Evolutionary conservation across 2,329 filamentous ascomycete genomes (phyloP).

Genomic region (Scedosporium aurantiacum): DNA sequence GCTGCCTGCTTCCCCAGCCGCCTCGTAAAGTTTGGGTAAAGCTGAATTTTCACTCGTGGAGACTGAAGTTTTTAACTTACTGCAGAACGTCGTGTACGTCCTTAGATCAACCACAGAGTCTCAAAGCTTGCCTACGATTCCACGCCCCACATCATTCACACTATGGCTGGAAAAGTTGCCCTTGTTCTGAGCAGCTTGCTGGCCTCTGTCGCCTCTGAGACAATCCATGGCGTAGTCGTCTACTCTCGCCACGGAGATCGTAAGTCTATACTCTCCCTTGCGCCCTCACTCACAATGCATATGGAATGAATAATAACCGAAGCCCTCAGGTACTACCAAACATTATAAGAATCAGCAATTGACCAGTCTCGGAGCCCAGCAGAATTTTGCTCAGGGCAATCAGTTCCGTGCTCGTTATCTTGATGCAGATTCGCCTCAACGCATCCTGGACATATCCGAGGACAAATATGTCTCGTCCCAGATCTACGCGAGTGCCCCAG

Average conservation of each 20-base stretch:
- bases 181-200: neutral
- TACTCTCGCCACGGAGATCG: slow-evolving; percentile 24
- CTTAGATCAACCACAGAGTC: neutral
- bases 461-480: slow-evolving; percentile 20
- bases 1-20: neutral
- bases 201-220: slow-evolving; percentile 18
- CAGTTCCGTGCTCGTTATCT: slow-evolving; percentile 14
- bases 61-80: neutral
- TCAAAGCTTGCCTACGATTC: too few species aligned
- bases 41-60: neutral
- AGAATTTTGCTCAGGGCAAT: slow-evolving; percentile 19
- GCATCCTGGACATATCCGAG: slow-evolving; percentile 21
- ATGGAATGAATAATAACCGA: neutral
- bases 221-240: slow-evolving; percentile 21
- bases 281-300: neutral
- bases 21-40: neutral
- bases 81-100: neutral
- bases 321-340: slow-evolving; percentile 20
- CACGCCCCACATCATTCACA: neutral
- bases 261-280: slow-evolving; percentile 11
- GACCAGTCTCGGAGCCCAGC: slow-evolving; percentile 22
- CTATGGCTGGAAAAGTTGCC: slow-evolving; percentile 5
- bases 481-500: slow-evolving; percentile 21
- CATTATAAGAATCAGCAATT: slow-evolving; percentile 21
- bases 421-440: slow-evolving; percentile 14